A percentile compares a stretch with the other conserved stretches of the same genome.
Conservation (phyloP, 163 green algal genomes). For the Chloroidium sp. region DNA sequence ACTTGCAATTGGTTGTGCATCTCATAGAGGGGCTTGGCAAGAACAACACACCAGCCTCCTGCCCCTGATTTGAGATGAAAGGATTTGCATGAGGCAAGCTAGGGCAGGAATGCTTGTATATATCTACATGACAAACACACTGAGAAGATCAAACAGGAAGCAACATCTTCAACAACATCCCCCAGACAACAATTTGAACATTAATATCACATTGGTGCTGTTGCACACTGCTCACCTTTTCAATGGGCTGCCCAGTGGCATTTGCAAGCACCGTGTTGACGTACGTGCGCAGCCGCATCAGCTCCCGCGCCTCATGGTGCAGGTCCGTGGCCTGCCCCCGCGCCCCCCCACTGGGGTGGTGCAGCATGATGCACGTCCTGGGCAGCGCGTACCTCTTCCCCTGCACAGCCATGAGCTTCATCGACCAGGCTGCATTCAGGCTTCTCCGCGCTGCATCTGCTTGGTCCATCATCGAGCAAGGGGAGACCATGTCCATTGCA, state of each 20-base stretch:
- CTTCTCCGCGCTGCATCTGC: too few relatives aligned
- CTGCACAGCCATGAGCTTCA: conserved; percentile 26
- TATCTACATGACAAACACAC: neutral
- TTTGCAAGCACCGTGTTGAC: conserved; percentile 64
- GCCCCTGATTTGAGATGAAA: too few relatives aligned
- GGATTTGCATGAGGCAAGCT: too few relatives aligned
- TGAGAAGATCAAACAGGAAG: neutral
- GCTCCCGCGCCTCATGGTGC: conserved; percentile 88
- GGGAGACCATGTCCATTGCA: too few relatives aligned
- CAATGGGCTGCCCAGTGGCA: conserved; percentile 65
- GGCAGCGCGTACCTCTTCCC: conserved; percentile 84
- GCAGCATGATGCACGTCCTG: conserved; percentile 95
- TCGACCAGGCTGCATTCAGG: too few relatives aligned
- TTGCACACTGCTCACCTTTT: conserved; percentile 21
- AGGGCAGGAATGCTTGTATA: too few relatives aligned
- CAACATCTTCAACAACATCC: neutral
- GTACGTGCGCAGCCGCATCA: conserved; percentile 87
- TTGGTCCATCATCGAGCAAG: too few relatives aligned
- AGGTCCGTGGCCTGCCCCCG: conserved; percentile 91
- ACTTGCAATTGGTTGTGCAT: neutral
- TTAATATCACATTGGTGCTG: neutral
- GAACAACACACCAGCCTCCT: too few relatives aligned
- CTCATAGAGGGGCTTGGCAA: too few relatives aligned
- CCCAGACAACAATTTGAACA: neutral
- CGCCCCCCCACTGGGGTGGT: conserved; percentile 81